Evolutionary conservation across 129 eudicot species (phyloP), one percentile per base, ranked within the genome.

Genomic region (Sambucus nigra): DNA sequence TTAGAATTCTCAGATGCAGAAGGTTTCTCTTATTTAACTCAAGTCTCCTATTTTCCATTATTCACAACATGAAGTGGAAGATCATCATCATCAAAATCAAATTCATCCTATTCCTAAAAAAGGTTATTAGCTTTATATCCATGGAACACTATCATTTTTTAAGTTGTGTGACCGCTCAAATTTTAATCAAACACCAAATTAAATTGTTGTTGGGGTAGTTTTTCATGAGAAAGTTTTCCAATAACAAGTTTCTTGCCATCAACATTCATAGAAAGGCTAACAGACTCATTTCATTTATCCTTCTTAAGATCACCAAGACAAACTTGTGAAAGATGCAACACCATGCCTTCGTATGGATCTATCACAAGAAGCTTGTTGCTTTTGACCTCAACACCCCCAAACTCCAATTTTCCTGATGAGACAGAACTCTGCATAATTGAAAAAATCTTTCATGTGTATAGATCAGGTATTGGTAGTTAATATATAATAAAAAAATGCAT

Each of bases 311-410:
- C 95, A 25, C 93, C 95, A 49, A 89, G 77, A 68, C 73, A 73
- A 23, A 84, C 97, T 95, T 76, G 97, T 67, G 97, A 89, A 61
- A 86, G 88, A 63, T 82, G 96, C 66, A 86, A 52, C 53, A 86
- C 81, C 69, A 63, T 73, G 29, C 53, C 74, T 16, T 73, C 82
- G 19, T 70, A 82, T 29, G 81, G 82, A 27, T 26, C 4, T 25
- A 86, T 88, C 53, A 60, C 64, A 5, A 78, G 21, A 4, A 80
- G 45, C 45, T 73, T 58, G 26, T 93, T 93, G 61, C 77, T 58
- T 71, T 86, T 78, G 45, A 86, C 88, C 67, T 86, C 96, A 53
- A 47, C 82, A 60, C n/a, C n/a, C n/a, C n/a, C n/a, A n/a, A n/a
- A n/a, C n/a, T n/a, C n/a, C n/a, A n/a, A n/a, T n/a, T n/a, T n/a